Conservation (phyloP, 106 monocot species). For the Alisma plantagoaquatica region DNA sequence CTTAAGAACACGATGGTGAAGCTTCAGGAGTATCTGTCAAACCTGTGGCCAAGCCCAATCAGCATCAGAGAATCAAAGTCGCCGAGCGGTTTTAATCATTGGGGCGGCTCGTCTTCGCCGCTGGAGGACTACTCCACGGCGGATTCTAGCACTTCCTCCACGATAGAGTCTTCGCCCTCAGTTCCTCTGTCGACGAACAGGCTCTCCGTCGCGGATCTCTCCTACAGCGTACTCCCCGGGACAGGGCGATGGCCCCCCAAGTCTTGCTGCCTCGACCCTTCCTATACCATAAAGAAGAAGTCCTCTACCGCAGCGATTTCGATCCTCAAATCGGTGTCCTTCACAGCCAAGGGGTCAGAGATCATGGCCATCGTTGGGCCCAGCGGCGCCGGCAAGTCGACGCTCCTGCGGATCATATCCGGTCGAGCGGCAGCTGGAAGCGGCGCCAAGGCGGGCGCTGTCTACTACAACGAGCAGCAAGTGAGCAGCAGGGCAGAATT, state of each 20-base stretch:
- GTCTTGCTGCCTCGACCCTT: constrained; percentile 12
- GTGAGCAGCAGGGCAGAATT: constrained; percentile 30
- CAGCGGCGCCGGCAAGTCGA: constrained; percentile 93
- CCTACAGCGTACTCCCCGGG: neutral
- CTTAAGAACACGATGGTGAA: too few relatives aligned
- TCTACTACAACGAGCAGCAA: constrained; percentile 35
- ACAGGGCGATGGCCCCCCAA: constrained; percentile 1
- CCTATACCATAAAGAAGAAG: constrained; percentile 14
- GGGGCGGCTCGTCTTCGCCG: too few relatives aligned
- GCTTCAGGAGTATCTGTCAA: too few relatives aligned
- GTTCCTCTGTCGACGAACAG: constrained; percentile 10
- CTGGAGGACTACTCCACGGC: too few relatives aligned
- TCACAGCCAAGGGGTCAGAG: constrained; percentile 52
- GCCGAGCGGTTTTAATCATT: too few relatives aligned
- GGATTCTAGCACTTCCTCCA: too few relatives aligned
- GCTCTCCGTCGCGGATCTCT: constrained; percentile 4
- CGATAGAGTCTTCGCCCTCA: too few relatives aligned
- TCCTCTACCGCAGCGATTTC: constrained; percentile 5
- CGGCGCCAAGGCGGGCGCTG: constrained; percentile 10
- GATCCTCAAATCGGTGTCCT: constrained; percentile 65
- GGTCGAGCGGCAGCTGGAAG: constrained; percentile 27
- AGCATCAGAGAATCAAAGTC: too few relatives aligned
- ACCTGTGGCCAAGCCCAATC: too few relatives aligned
- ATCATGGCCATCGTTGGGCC: constrained; percentile 89
- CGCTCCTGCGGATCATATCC: constrained; percentile 73